Percentiles rank a stretch among this genome's conserved stretches.
Evolutionary conservation across 139 green algal species (phyloP).

Genomic region (Limnomonas spitsbergensis): DNA sequence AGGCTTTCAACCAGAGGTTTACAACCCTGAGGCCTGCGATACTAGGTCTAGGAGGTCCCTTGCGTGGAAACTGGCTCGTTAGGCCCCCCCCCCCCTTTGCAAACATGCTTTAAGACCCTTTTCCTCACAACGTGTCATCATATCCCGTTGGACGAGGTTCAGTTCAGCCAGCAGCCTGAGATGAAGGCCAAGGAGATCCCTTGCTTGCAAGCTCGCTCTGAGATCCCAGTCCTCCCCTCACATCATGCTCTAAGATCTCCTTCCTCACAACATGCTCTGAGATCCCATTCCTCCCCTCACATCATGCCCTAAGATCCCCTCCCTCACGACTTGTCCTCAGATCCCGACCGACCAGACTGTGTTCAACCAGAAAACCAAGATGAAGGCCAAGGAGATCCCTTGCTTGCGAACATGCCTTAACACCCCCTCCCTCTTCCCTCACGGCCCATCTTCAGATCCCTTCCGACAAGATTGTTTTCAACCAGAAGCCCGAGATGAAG

Average conservation of each 20-base stretch:
- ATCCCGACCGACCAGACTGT: constrained; percentile 86
- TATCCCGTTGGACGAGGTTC: constrained; percentile 83
- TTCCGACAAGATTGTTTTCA: constrained; percentile 89
- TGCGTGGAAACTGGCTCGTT: no score
- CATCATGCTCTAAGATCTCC: constrained; percentile 56
- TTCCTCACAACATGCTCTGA: constrained; percentile 85
- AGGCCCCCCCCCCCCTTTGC: no score
- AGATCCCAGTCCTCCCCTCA: background rate
- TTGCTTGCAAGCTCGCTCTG: no score
- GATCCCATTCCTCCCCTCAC: no score
- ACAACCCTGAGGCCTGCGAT: no score
- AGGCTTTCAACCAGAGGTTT: no score
- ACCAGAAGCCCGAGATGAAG: constrained; percentile 93
- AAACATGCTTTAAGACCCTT: no score
- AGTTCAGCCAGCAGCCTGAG: constrained; percentile 87
- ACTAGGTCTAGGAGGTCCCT: constrained; percentile 76
- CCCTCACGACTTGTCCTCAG: constrained; percentile 48
- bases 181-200: constrained; percentile 91
- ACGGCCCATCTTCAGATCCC: constrained; percentile 64
- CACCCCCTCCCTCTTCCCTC: background rate
- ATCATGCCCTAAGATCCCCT: no score
- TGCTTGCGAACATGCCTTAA: background rate
- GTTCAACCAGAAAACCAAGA: constrained; percentile 90
- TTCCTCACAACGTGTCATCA: constrained; percentile 20
- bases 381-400: constrained; percentile 75